These are phyloP conservation scores for Volutella citrinella DNA, from an alignment of 2,329 filamentous ascomycete genomes.

Conservation along the genomic window DNA sequence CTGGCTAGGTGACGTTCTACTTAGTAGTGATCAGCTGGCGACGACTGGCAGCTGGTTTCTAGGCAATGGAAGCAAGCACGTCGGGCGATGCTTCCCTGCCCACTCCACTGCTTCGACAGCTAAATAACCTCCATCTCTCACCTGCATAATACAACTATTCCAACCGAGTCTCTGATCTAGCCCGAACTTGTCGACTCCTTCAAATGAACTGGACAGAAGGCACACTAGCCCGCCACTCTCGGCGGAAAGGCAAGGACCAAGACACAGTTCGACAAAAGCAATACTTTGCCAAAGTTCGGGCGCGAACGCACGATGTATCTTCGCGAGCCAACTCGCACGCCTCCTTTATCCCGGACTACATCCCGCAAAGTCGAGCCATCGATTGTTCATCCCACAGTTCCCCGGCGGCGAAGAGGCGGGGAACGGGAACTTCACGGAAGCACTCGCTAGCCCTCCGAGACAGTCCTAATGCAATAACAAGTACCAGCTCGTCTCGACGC, in stretches of 20 bases:
- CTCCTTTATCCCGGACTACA: conserved; percentile 28
- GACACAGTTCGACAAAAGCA: conserved; percentile 34
- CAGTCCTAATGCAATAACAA: too few species aligned
- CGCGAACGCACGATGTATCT: conserved; percentile 14
- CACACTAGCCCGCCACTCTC: conserved; percentile 34
- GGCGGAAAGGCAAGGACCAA: conserved; percentile 29
- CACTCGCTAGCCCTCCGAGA: background rate
- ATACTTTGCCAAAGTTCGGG: conserved; percentile 36
- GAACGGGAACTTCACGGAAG: background rate
- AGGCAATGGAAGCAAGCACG: too few species aligned
- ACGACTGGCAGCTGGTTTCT: too few species aligned
- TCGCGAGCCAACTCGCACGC: conserved; percentile 4
- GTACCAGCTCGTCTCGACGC: background rate
- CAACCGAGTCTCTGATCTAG: too few species aligned
- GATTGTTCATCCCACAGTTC: too few species aligned
- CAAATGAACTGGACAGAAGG: conserved; percentile 44
- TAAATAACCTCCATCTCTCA: too few species aligned
- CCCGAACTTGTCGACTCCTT: too few species aligned
- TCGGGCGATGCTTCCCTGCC: too few species aligned
- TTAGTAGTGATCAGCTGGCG: too few species aligned
- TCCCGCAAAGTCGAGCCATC: conserved; percentile 9
- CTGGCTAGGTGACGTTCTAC: too few species aligned
- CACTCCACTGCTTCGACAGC: too few species aligned
- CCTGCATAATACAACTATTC: too few species aligned
- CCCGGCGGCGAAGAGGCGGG: background rate